Base-by-base conservation (phyloP, 169 alveolate genomes). In the Cryptosporidium felis region DNA sequence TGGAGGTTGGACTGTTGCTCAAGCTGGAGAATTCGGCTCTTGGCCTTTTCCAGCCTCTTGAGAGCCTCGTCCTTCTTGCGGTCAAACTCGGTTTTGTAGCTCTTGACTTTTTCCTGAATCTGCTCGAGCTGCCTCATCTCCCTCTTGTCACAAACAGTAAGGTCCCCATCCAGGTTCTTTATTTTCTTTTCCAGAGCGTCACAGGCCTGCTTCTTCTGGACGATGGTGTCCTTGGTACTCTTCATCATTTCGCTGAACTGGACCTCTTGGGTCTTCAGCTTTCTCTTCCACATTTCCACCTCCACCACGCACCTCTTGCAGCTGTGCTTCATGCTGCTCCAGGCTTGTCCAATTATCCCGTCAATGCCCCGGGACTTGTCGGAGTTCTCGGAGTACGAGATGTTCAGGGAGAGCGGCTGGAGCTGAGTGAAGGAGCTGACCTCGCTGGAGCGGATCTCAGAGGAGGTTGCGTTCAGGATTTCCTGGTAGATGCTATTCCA, bases 221-320 rank as follows among this genome's bases (percentile, higher is more conserved):
- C 56, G 14, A 74, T 74, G 8, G 85, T 74, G 36, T 74, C 85
- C 36, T 74, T 74, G 6, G 85, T 74, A 10, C 85, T 74, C 58
- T 74, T 74, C 67, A 74, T 74, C 34, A 74, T 74, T 36, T 74
- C 85, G 56, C 60, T 53, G 61, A 74, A 74, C 41, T 74, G 85
- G 3, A 74, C 59, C 28, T 74, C 85, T 18, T 74, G 85, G 5
- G 85, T 74, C 28, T 74, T 74, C 16, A 74, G 59, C 16, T 74
- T 74, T 40, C 85, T 74, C 9, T 42, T 74, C 85, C 85, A 74
- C 85, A 74, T 74, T 16, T 74, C 85, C 10, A 74, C 85, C 42
- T 74, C 85, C 14, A 74, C 85, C 36, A 74, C 41, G 28, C 85
- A 74, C 38, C 67, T 74, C 41, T 74, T 74, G 32, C 85, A 74